Evolutionary conservation across 1,284 basidiomycete species (phyloP), one percentile per base, ranked within the genome.

Genomic region (Uromyces viciae-fabae): DNA sequence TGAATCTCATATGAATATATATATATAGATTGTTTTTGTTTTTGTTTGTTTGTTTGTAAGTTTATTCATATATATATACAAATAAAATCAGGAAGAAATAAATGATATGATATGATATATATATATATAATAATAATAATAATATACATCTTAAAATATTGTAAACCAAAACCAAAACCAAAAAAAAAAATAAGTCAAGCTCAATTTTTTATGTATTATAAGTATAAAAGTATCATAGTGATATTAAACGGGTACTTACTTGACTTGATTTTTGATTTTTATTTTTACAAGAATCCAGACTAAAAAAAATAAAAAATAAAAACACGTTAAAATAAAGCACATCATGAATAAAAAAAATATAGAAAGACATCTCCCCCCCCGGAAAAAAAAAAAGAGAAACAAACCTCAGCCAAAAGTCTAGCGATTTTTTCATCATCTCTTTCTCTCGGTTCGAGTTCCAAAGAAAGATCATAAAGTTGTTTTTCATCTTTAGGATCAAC

Each of bases 391-490:
- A 60, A 68, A 25, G 25, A n/a, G 19, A 40, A n/a, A 69, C 76
- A 22, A n/a, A 76, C 74, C 60, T 85, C 84, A 49, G 76, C 79
- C 2, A 85, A 68, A 0, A 85, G 81, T 0, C 84, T 81, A 5
- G 93, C 93, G 90, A 96, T 94, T 88, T 93, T 94, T 87, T 94
- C 93, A 83, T 94, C 94, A 84, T 97, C 94, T 75, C 94, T 89
- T 86, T 98, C 95, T 82, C 94, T 89, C 33, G 97, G 95, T 86
- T 99, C 96, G 31, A 94, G 88, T 84, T 91, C 90, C 83, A 97
- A 87, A 87, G 92, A 94, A 82, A 93, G 88, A 81, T 92, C 90
- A 90, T 94, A 98, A 42, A 87, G 82, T 22, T 85, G 83, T 52
- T 85, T 84, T 62, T 86, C 86, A 71, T 81, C 82, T 46, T 2